These are phyloP conservation scores for Coemansia sp. DNA, from an alignment of 192 early-diverging fungal species.

Conservation along the genomic window DNA sequence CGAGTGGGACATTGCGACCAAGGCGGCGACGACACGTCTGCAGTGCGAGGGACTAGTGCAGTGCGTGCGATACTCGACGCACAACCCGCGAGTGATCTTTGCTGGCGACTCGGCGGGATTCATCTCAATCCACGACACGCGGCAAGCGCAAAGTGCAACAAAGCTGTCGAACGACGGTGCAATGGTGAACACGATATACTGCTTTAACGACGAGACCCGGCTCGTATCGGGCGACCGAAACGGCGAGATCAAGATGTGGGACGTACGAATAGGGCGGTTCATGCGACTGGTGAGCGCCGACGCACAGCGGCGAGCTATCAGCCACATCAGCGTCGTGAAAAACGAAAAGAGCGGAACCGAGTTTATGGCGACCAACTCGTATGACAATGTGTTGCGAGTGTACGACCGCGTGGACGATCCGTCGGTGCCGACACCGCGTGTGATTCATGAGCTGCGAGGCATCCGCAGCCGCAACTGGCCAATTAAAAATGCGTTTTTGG, in stretches of 20 bases:
- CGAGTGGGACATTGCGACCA: conserved; percentile 50
- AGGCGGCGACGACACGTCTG: conserved; percentile 12
- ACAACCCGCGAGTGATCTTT: conserved; percentile 60
- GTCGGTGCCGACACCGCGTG: conserved; percentile 66
- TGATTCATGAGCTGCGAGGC: conserved; percentile 85
- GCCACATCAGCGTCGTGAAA: conserved; percentile 50
- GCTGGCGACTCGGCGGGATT: conserved; percentile 86
- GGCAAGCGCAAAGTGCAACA: conserved; percentile 21
- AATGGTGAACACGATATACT: conserved; percentile 55
- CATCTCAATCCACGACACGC: conserved; percentile 47
- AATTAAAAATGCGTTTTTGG: conserved; percentile 85
- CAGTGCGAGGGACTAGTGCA: conserved; percentile 49
- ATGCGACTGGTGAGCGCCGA: conserved; percentile 47
- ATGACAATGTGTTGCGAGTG: conserved; percentile 93
- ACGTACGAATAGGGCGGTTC: conserved; percentile 71
- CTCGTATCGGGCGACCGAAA: conserved; percentile 53
- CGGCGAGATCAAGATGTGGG: conserved; percentile 87
- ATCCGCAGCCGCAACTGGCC: conserved; percentile 96
- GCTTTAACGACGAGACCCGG: conserved; percentile 54
- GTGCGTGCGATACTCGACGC: conserved; percentile 53
- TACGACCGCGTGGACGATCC: conserved; percentile 89
- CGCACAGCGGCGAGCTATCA: conserved; percentile 38
- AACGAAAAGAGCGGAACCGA: conserved; percentile 62
- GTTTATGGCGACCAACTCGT: conserved; percentile 90
- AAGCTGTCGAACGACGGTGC: conserved; percentile 46